A percentile compares a stretch with the other conserved stretches of the same genome.
phyloP scores from a whole-genome alignment of 1,139 yeast species.

The Debaryomyces subglobosus region DNA sequence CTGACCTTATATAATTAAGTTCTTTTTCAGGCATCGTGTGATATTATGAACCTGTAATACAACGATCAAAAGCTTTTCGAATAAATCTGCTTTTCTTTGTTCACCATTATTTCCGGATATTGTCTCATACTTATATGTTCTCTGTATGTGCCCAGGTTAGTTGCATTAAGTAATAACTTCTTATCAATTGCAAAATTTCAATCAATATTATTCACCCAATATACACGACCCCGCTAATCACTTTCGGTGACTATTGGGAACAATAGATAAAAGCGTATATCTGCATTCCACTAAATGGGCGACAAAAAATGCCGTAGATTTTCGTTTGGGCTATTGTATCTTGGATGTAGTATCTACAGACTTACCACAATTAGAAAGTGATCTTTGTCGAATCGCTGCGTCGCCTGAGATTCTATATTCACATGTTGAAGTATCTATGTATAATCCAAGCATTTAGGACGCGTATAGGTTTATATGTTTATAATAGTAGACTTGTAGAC shows the following conservation, averaged over 20 bases:
- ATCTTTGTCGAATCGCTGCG: background rate
- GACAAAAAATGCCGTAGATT: background rate
- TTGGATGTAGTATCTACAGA: background rate
- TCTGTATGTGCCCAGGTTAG: background rate
- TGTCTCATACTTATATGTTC: background rate
- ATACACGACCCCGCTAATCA: background rate
- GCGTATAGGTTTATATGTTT: background rate
- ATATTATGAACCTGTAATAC: background rate
- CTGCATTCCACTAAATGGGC: background rate
- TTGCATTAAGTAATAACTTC: background rate
- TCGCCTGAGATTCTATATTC: background rate
- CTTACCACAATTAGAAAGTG: background rate
- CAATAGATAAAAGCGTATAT: constrained; percentile 2
- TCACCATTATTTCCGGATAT: background rate
- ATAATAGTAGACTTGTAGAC: background rate
- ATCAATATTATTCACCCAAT: background rate
- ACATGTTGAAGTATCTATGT: background rate
- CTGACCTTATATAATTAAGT: constrained; percentile 44
- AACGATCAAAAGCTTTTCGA: background rate
- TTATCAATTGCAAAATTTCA: background rate
- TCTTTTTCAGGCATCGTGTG: constrained; percentile 46
- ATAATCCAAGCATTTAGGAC: background rate
- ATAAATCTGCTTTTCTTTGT: background rate
- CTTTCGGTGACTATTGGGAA: background rate
- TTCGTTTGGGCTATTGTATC: background rate